phyloP scores from a whole-genome alignment of 2,329 filamentous ascomycete species.

The Cordyceps fumosorosea region DNA sequence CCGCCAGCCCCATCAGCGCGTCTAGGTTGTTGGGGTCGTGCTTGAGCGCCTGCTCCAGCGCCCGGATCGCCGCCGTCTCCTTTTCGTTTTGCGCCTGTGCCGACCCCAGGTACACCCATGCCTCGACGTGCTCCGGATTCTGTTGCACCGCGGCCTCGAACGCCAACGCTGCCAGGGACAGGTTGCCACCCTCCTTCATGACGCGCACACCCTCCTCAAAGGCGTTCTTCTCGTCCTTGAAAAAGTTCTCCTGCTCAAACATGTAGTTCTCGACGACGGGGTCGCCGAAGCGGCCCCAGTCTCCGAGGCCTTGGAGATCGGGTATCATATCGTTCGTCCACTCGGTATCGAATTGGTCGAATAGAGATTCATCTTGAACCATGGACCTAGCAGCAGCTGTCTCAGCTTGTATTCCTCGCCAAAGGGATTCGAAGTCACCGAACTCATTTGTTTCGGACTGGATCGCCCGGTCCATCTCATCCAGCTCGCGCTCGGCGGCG shows the following conservation, averaged over 20 bases:
- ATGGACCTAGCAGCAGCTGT: slow-evolving; percentile 63
- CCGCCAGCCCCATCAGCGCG: slow-evolving; percentile 89
- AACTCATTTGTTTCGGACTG: slow-evolving; percentile 68
- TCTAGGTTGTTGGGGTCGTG: slow-evolving; percentile 80
- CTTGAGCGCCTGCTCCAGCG: slow-evolving; percentile 84
- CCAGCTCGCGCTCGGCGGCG: slow-evolving; percentile 78
- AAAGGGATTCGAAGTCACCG: slow-evolving; percentile 86
- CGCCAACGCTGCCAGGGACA: slow-evolving; percentile 85
- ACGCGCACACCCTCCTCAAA: slow-evolving; percentile 93
- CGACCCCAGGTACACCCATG: slow-evolving; percentile 87
- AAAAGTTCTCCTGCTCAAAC: slow-evolving; percentile 92
- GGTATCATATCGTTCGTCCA: slow-evolving; percentile 58
- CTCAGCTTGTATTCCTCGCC: slow-evolving; percentile 75
- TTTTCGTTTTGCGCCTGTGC: slow-evolving; percentile 98
- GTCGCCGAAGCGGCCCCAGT: slow-evolving; percentile 62
- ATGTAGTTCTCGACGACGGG: slow-evolving; percentile 83
- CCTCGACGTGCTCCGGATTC: slow-evolving; percentile 78
- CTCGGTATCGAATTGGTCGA: slow-evolving; percentile 66
- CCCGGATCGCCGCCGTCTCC: slow-evolving; percentile 89
- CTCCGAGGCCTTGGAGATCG: slow-evolving; percentile 57
- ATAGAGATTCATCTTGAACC: slow-evolving; percentile 56
- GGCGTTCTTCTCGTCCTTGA: slow-evolving; percentile 71
- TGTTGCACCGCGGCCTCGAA: slow-evolving; percentile 95
- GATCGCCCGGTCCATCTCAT: slow-evolving; percentile 69
- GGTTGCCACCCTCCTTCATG: slow-evolving; percentile 86